phyloP scores from a whole-genome alignment of 2,329 filamentous ascomycete species.

The Pseudogymnoascus sp. region DNA sequence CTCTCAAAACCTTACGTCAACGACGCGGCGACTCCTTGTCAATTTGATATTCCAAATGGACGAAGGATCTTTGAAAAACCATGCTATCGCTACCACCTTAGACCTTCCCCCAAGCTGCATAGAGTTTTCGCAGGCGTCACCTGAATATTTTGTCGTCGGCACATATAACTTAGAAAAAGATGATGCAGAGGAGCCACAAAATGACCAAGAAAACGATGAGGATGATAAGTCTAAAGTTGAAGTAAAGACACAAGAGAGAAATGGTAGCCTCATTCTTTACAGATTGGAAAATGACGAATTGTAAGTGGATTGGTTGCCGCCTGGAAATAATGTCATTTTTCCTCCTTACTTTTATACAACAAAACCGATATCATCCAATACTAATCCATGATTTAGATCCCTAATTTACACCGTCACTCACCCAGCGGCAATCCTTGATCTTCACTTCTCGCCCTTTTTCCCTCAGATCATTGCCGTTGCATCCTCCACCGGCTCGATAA shows the following conservation, averaged over 20 bases:
- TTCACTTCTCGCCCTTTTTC: slow-evolving; percentile 63
- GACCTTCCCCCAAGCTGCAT: slow-evolving; percentile 69
- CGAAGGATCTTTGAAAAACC: not conserved
- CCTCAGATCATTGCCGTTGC: slow-evolving; percentile 61
- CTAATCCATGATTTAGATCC: slow-evolving; percentile 32
- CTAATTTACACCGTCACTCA: slow-evolving; percentile 53
- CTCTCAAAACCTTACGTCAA: not conserved
- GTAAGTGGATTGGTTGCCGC: slow-evolving; percentile 39
- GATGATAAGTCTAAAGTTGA: not conserved
- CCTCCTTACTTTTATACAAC: slow-evolving; percentile 6
- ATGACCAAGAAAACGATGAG: slow-evolving; percentile 3
- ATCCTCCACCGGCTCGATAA: slow-evolving; percentile 66
- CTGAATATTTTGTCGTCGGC: slow-evolving; percentile 66
- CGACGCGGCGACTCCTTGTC: not conserved
- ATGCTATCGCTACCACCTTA: slow-evolving; percentile 37
- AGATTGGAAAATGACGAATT: slow-evolving; percentile 43
- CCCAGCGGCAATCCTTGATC: slow-evolving; percentile 70
- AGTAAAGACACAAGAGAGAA: slow-evolving; percentile 52
- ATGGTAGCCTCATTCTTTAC: slow-evolving; percentile 67
- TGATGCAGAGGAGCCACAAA: slow-evolving; percentile 14
- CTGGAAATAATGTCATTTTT: not conserved
- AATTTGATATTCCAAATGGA: slow-evolving; percentile 8
- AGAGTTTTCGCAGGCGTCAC: slow-evolving; percentile 59
- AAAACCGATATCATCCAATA: too few relatives aligned
- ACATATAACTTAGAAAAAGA: slow-evolving; percentile 69